Conservation (phyloP, 192 early-diverging fungal genomes). For the Linderina pennispora region DNA sequence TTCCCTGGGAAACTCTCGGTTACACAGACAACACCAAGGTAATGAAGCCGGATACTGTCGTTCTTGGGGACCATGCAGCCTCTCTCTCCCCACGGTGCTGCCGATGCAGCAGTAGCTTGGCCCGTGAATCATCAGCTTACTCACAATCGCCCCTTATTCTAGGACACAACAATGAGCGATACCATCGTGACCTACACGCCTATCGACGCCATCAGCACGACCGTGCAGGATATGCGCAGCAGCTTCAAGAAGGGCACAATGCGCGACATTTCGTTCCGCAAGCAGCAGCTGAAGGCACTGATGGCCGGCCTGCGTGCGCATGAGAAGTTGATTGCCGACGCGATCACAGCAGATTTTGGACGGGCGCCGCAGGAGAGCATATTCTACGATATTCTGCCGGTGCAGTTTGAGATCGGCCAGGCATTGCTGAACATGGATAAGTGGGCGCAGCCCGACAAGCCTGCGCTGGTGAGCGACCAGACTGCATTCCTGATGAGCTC, state of each 20-base stretch:
- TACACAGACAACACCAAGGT: too few species aligned
- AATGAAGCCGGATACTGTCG: too few species aligned
- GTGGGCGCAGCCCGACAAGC: slow-evolving; percentile 46
- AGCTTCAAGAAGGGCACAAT: slow-evolving; percentile 40
- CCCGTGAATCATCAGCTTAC: too few species aligned
- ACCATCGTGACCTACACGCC: slow-evolving; percentile 38
- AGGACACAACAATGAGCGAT: slow-evolving; percentile 5
- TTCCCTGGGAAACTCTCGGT: too few species aligned
- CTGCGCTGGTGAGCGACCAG: slow-evolving; percentile 19
- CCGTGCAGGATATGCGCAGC: slow-evolving; percentile 31
- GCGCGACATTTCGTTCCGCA: slow-evolving; percentile 21
- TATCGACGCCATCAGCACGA: slow-evolving; percentile 34
- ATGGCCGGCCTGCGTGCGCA: slow-evolving; percentile 57
- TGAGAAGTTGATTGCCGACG: slow-evolving; percentile 48
- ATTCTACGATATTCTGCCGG: slow-evolving; percentile 48
- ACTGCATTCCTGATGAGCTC: slow-evolving; percentile 44
- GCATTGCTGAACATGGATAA: slow-evolving; percentile 55
- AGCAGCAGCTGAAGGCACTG: slow-evolving; percentile 56
- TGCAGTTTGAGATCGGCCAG: slow-evolving; percentile 51
- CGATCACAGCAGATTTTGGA: slow-evolving; percentile 52
- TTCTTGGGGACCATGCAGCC: too few species aligned
- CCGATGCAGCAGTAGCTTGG: too few species aligned
- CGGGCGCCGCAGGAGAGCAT: slow-evolving; percentile 50
- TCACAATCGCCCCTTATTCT: too few species aligned
- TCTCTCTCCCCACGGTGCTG: too few species aligned